Evolutionary conservation across 176 grass and related monocot genomes (phyloP).

Genomic region (Dendrocalamus sinicus): DNA sequence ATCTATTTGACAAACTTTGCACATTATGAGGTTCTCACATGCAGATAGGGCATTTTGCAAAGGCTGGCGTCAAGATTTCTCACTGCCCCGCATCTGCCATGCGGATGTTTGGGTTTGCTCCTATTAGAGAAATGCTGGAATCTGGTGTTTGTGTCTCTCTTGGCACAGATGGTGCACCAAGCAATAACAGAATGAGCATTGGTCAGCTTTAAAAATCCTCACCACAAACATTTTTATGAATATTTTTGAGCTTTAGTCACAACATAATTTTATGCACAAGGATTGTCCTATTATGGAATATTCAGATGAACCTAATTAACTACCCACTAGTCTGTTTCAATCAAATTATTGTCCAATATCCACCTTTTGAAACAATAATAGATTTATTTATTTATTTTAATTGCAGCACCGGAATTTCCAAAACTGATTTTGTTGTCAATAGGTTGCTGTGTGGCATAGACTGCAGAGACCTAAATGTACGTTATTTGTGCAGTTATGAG

Average conservation of each 20-base stretch:
- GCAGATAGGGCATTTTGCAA: constrained; percentile 83
- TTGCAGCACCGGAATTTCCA: background rate
- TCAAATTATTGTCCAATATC: background rate
- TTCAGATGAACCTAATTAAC: background rate
- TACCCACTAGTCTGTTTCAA: background rate
- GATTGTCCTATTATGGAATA: background rate
- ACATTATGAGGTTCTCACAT: constrained; percentile 28
- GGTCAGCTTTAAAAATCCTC: constrained; percentile 58
- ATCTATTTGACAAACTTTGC: background rate
- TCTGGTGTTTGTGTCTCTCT: constrained; percentile 90
- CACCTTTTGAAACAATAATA: background rate
- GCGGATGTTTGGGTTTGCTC: constrained; percentile 91
- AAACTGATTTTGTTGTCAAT: background rate
- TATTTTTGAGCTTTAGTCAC: constrained; percentile 14
- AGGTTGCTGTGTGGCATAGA: background rate
- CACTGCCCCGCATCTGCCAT: constrained; percentile 94
- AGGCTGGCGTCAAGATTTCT: constrained; percentile 88
- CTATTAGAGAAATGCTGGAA: constrained; percentile 89
- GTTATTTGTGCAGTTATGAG: background rate
- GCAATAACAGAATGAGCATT: constrained; percentile 98
- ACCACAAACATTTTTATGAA: background rate
- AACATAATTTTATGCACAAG: background rate
- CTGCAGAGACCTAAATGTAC: background rate
- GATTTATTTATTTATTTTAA: background rate
- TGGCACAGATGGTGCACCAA: constrained; percentile 92